phyloP scores from a whole-genome alignment of 2,329 filamentous ascomycete genomes.

The Xylaria sp. region DNA sequence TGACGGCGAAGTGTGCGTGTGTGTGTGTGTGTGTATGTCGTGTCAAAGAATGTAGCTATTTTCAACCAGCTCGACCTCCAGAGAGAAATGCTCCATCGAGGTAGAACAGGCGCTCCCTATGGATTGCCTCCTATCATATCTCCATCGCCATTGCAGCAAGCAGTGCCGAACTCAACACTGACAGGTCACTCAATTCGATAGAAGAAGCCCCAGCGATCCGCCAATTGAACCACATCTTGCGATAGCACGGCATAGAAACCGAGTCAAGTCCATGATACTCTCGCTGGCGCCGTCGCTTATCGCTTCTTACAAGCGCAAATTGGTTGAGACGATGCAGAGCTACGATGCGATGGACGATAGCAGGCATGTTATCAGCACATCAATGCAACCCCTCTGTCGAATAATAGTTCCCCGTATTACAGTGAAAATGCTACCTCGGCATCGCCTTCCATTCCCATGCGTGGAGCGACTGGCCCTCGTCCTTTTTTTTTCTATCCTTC shows the following conservation, averaged over 20 bases:
- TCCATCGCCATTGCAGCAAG: slow-evolving; percentile 21
- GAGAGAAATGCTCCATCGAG: slow-evolving; percentile 11
- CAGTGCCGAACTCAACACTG: slow-evolving; percentile 15
- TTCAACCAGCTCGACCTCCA: slow-evolving; percentile 22
- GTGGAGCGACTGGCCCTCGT: slow-evolving; percentile 13
- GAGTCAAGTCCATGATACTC: slow-evolving; percentile 13
- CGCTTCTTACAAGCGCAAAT: slow-evolving; percentile 20
- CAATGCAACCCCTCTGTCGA: slow-evolving; percentile 34
- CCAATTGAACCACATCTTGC: slow-evolving; percentile 32
- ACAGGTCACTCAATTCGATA: slow-evolving; percentile 16
- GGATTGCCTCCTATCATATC: not conserved
- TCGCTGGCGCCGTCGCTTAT: slow-evolving; percentile 27
- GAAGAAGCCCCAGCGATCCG: slow-evolving; percentile 19
- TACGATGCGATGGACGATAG: slow-evolving; percentile 20
- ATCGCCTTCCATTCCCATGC: slow-evolving; percentile 26
- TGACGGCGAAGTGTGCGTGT: slow-evolving; percentile 28
- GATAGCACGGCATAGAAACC: slow-evolving; percentile 15
- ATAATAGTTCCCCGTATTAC: slow-evolving; percentile 19
- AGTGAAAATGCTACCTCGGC: slow-evolving; percentile 31
- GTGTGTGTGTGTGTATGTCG: slow-evolving; percentile 32
- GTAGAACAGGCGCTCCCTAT: slow-evolving; percentile 14
- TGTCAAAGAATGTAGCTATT: slow-evolving; percentile 33
- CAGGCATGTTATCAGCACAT: slow-evolving; percentile 22
- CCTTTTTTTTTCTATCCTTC: not conserved
- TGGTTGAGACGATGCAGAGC: slow-evolving; percentile 12